Percentiles rank a stretch among this genome's conserved stretches.
Conservation (phyloP, 768 basidiomycete species). For the Tephrocybe rancida region DNA sequence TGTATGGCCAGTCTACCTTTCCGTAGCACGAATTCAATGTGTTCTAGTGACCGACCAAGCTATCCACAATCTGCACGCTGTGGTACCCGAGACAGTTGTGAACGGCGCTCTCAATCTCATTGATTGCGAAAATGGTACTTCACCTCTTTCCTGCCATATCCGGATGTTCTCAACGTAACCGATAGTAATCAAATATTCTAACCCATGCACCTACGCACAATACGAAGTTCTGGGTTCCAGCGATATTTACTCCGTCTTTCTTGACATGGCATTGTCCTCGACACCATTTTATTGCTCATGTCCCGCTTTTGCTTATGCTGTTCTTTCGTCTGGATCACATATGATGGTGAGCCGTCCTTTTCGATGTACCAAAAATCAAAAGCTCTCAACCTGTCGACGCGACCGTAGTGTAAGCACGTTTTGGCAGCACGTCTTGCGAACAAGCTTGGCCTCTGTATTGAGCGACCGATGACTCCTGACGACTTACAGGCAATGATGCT, state of each 20-base stretch:
- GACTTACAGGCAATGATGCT: slow-evolving; percentile 49
- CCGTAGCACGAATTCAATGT: neutral
- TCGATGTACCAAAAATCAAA: neutral
- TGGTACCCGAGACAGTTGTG: slow-evolving; percentile 66
- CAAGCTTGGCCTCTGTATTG: slow-evolving; percentile 50
- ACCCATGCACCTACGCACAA: slow-evolving; percentile 57
- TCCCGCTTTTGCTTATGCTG: slow-evolving; percentile 69
- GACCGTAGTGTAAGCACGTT: slow-evolving; percentile 75
- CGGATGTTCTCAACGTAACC: neutral
- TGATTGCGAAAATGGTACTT: slow-evolving; percentile 67
- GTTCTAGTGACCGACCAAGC: slow-evolving; percentile 49
- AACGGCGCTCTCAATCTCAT: slow-evolving; percentile 78
- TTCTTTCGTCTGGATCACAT: slow-evolving; percentile 60
- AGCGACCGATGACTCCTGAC: slow-evolving; percentile 47
- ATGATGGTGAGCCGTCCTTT: slow-evolving; percentile 52
- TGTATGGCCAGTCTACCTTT: slow-evolving; percentile 24
- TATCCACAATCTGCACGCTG: slow-evolving; percentile 53
- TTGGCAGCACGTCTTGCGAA: slow-evolving; percentile 66
- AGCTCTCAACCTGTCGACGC: neutral
- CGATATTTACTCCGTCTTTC: slow-evolving; percentile 59
- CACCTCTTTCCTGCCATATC: neutral
- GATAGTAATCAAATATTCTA: slow-evolving; percentile 62
- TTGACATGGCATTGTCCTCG: slow-evolving; percentile 40
- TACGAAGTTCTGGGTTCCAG: slow-evolving; percentile 73
- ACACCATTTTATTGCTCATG: slow-evolving; percentile 71